Conservation (phyloP, 768 basidiomycete species). For the Suillus subluteus region DNA sequence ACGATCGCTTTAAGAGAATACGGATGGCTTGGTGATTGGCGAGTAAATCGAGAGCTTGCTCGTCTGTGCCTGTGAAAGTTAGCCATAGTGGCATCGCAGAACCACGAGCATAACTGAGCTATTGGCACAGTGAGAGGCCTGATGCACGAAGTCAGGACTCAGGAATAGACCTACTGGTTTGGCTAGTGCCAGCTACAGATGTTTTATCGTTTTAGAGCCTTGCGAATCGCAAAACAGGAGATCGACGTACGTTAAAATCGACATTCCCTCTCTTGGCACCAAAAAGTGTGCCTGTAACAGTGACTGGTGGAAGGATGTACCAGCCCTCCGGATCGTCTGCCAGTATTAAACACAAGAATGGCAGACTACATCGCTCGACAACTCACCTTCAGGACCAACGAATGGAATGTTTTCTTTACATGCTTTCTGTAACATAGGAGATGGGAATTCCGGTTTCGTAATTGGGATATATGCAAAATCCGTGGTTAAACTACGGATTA, state of each 20-base stretch:
- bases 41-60: slow-evolving; percentile 54
- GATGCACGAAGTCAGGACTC: neutral
- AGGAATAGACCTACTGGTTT: slow-evolving; percentile 42
- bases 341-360: neutral
- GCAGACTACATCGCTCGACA: neutral
- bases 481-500: slow-evolving; percentile 32
- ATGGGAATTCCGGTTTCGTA: slow-evolving; percentile 38
- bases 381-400: slow-evolving; percentile 37
- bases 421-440: slow-evolving; percentile 39
- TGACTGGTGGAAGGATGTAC: slow-evolving; percentile 37
- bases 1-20: slow-evolving; percentile 48
- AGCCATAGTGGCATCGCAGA: slow-evolving; percentile 54
- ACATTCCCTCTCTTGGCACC: slow-evolving; percentile 32
- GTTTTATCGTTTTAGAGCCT: neutral
- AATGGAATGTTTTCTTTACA: slow-evolving; percentile 37
- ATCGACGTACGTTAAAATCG: slow-evolving; percentile 37
- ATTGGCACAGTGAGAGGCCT: neutral
- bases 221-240: neutral
- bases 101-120: slow-evolving; percentile 57
- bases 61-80: slow-evolving; percentile 47
- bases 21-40: slow-evolving; percentile 43
- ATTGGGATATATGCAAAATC: slow-evolving; percentile 38
- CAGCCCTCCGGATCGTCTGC: slow-evolving; percentile 44
- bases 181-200: slow-evolving; percentile 49
- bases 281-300: slow-evolving; percentile 40